Evolutionary conservation across 352 stramenopile genomes (phyloP).

Genomic region (Halophytophthora batemanensis): DNA sequence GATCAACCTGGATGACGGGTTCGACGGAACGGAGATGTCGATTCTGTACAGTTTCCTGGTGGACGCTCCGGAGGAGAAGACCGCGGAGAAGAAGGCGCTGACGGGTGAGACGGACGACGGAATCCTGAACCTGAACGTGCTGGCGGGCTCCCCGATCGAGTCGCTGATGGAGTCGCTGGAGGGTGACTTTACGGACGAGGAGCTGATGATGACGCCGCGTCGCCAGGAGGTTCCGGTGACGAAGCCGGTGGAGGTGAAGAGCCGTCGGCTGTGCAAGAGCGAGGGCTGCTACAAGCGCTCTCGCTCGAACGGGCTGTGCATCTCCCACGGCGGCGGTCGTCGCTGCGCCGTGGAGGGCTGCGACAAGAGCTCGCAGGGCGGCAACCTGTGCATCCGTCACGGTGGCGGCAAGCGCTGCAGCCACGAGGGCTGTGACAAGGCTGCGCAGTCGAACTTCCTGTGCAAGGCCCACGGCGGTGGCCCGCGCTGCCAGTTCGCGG

Average conservation of each 20-base stretch:
- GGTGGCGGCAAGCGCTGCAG: slow-evolving; percentile 82
- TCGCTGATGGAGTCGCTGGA: slow-evolving; percentile 74
- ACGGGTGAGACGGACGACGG: slow-evolving; percentile 52
- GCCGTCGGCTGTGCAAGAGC: slow-evolving; percentile 59
- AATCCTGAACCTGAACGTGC: slow-evolving; percentile 77
- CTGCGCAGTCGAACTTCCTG: slow-evolving; percentile 79
- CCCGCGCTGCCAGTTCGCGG: slow-evolving; percentile 65
- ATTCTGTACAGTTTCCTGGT: slow-evolving; percentile 87
- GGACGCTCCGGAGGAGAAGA: slow-evolving; percentile 68
- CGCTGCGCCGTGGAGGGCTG: slow-evolving; percentile 78
- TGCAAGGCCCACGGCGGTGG: slow-evolving; percentile 87
- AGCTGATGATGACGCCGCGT: slow-evolving; percentile 58
- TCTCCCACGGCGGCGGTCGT: slow-evolving; percentile 76
- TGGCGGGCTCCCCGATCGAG: slow-evolving; percentile 58
- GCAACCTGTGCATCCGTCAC: slow-evolving; percentile 85
- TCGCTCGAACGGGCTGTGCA: slow-evolving; percentile 84
- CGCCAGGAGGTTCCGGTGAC: slow-evolving; percentile 21
- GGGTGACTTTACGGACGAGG: slow-evolving; percentile 63
- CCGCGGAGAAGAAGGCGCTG: slow-evolving; percentile 34
- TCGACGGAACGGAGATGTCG: slow-evolving; percentile 84
- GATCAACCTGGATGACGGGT: slow-evolving; percentile 76
- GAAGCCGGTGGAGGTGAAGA: slow-evolving; percentile 27
- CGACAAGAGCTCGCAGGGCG: slow-evolving; percentile 77
- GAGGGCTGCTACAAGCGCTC: slow-evolving; percentile 85
- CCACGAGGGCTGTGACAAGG: slow-evolving; percentile 74